Base-by-base conservation (phyloP, 2,329 filamentous ascomycete species). In the Exophiala calicioides region DNA sequence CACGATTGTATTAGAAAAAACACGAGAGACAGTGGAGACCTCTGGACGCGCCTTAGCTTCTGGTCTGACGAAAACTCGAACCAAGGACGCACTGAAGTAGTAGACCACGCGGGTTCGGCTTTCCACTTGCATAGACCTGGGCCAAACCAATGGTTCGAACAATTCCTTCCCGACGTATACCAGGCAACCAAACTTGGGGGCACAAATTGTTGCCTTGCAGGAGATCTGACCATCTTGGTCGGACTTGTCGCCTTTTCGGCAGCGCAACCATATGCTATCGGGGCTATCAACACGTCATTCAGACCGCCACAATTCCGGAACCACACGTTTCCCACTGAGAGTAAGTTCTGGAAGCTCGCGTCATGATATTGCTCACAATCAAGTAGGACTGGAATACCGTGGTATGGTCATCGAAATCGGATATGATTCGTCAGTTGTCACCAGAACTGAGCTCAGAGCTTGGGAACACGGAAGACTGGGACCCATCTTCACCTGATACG, bases 191-290 rank as follows among this genome's bases (percentile, higher is more conserved):
- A 20, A 3, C 8, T 19, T 19, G 36, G 21, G n/a, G 5, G 26
- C 10, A 18, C 19, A 21, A 31, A 10, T 4, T 53, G 50, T 18
- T 39, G 10, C 7, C 30, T 53, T 8, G 46, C 50, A 8, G 50
- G 50, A 5, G 30, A 53, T 16, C 42, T 53, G 7, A 47, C 27
- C 15, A 44, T 53, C 18, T 23, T 53, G 24, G 27, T 53, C 7
- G 50, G 32, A 16, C 30, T 51, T 5, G 16, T 47, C 8, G 48
- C 42, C 4, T 39, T 46, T 24, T 42, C 43, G 12, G n/a, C n/a
- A n/a, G n/a, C n/a, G n/a, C n/a, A n/a, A n/a, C n/a, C n/a, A n/a
- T n/a, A n/a, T n/a, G n/a, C n/a, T n/a, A n/a, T n/a, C n/a, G n/a
- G n/a, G n/a, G 50, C 46, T 5, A 18, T 53, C 13, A 21, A 36